These are phyloP conservation scores for Astraeus odoratus DNA, from an alignment of 768 basidiomycete species.

Conservation along the genomic window DNA sequence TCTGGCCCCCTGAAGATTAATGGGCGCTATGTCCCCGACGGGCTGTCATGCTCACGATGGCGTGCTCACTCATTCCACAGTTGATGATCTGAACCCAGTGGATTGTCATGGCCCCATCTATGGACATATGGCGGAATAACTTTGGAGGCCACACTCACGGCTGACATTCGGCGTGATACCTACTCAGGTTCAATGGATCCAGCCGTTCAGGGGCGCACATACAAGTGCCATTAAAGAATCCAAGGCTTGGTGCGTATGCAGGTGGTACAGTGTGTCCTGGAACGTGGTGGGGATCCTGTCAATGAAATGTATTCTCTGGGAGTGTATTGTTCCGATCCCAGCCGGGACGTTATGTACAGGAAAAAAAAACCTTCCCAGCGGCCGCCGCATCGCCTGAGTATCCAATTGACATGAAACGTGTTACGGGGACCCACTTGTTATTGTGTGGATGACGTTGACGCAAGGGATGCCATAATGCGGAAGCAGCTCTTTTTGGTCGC, in stretches of 20 bases:
- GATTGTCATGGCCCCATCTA: background rate
- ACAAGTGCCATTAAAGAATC: too few species aligned
- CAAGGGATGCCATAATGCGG: constrained; percentile 4
- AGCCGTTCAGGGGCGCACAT: too few species aligned
- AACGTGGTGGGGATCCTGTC: background rate
- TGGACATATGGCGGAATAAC: background rate
- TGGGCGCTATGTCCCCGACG: background rate
- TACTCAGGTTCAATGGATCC: too few species aligned
- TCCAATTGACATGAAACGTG: background rate
- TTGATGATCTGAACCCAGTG: background rate
- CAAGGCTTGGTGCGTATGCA: too few species aligned
- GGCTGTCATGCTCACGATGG: background rate
- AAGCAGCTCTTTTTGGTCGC: background rate
- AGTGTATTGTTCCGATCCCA: background rate
- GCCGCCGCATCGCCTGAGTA: background rate
- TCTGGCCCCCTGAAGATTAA: constrained; percentile 5
- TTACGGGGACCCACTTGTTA: background rate
- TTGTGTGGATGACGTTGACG: constrained; percentile 1
- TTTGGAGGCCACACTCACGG: too few species aligned
- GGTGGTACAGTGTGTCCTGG: too few species aligned
- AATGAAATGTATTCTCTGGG: background rate
- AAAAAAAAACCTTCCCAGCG: background rate
- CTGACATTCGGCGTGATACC: too few species aligned
- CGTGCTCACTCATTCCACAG: background rate
- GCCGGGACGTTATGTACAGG: background rate